Percentiles rank a stretch among this genome's conserved stretches.
phyloP scores from a whole-genome alignment of 73 alveolate genomes.

The Blepharisma japonicum region DNA sequence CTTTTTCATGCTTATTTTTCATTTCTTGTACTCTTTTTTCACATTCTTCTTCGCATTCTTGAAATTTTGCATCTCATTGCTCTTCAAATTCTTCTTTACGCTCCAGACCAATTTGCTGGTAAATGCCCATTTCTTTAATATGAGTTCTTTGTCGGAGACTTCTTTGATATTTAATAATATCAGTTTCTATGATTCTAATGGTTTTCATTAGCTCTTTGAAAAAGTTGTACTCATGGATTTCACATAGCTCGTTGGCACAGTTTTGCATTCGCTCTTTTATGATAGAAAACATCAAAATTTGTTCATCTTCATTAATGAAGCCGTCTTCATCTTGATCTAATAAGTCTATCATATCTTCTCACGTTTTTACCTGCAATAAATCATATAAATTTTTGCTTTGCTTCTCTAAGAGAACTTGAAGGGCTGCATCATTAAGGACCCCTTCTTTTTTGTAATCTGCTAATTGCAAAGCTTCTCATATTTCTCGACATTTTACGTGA shows the following conservation, averaged over 20 bases:
- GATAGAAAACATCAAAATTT: slow-evolving; percentile 65
- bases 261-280: slow-evolving; percentile 71
- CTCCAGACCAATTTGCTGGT: slow-evolving; percentile 82
- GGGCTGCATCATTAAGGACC: slow-evolving; percentile 80
- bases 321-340: slow-evolving; percentile 87
- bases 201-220: slow-evolving; percentile 75
- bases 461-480: slow-evolving; percentile 75
- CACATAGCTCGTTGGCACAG: slow-evolving; percentile 69
- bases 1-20: slow-evolving; percentile 57
- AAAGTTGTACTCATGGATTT: slow-evolving; percentile 61
- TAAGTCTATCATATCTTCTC: slow-evolving; percentile 68
- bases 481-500: slow-evolving; percentile 70
- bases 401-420: slow-evolving; percentile 70
- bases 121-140: slow-evolving; percentile 71
- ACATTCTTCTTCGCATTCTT: slow-evolving; percentile 59
- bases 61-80: slow-evolving; percentile 73
- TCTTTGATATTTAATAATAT: slow-evolving; percentile 13
- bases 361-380: slow-evolving; percentile 64
- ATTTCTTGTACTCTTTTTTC: slow-evolving; percentile 70
- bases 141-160: slow-evolving; percentile 48
- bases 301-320: slow-evolving; percentile 84
- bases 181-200: slow-evolving; percentile 35
- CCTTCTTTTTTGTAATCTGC: slow-evolving; percentile 90
- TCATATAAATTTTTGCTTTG: slow-evolving; percentile 67
- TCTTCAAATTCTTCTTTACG: slow-evolving; percentile 72